A percentile compares a stretch with the other conserved stretches of the same genome.
Evolutionary conservation across 805 yeast genomes (phyloP).

Genomic region (Metschnikowia lochheadii): DNA sequence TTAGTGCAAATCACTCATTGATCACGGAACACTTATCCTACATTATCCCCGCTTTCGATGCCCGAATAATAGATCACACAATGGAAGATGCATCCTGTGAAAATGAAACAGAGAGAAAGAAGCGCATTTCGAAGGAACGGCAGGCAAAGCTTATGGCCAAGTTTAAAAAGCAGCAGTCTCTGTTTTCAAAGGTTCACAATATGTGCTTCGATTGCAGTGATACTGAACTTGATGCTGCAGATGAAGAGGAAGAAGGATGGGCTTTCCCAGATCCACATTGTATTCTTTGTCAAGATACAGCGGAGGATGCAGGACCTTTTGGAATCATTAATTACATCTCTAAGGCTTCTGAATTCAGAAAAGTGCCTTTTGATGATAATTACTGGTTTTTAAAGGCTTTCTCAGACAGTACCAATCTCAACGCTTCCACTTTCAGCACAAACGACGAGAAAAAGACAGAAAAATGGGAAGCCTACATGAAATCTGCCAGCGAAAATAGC

Average conservation of each 20-base stretch:
- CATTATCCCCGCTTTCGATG: slow-evolving; percentile 24
- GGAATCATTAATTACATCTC: slow-evolving; percentile 68
- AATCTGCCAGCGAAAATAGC: slow-evolving; percentile 29
- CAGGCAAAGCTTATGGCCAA: slow-evolving; percentile 71
- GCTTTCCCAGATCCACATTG: slow-evolving; percentile 71
- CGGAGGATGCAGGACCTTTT: slow-evolving; percentile 59
- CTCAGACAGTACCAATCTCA: slow-evolving; percentile 41
- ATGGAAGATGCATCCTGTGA: slow-evolving; percentile 17
- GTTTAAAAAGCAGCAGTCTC: slow-evolving; percentile 72
- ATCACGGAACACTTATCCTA: slow-evolving; percentile 18
- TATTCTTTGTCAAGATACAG: slow-evolving; percentile 76
- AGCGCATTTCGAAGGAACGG: slow-evolving; percentile 63
- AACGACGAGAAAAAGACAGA: slow-evolving; percentile 19
- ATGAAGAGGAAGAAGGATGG: slow-evolving; percentile 47
- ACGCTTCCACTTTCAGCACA: slow-evolving; percentile 11
- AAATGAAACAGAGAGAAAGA: slow-evolving; percentile 54
- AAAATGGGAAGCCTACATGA: slow-evolving; percentile 38
- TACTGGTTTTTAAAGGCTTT: slow-evolving; percentile 67
- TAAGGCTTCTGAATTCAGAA: slow-evolving; percentile 56
- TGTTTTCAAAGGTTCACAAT: slow-evolving; percentile 58
- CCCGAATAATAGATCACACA: slow-evolving; percentile 18
- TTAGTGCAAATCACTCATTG: slow-evolving; percentile 23
- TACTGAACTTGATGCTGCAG: slow-evolving; percentile 37
- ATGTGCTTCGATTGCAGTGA: slow-evolving; percentile 34
- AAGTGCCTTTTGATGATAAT: slow-evolving; percentile 56